phyloP scores from a whole-genome alignment of 148 eudicot species.

The Fagopyrum homotropicum region DNA sequence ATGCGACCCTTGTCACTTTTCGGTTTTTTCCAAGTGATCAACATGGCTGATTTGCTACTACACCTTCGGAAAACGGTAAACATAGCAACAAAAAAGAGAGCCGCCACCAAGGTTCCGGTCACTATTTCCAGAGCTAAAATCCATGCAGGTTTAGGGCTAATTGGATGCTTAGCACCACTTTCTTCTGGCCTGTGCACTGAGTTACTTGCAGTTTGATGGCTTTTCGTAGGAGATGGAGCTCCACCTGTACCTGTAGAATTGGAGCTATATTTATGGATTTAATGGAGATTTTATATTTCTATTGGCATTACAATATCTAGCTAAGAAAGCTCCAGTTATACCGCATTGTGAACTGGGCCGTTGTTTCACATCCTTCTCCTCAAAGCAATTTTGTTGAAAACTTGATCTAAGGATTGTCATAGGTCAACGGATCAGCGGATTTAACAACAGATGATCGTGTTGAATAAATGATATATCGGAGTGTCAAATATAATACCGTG shows the following conservation, averaged over 20 bases:
- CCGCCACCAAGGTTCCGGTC: constrained; percentile 68
- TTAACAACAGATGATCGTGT: not conserved
- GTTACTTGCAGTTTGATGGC: constrained; percentile 23
- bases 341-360: constrained; percentile 70
- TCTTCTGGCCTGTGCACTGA: constrained; percentile 22
- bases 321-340: constrained; percentile 20
- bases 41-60: constrained; percentile 52
- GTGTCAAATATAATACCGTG: constrained; percentile 39
- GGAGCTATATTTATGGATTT: not conserved
- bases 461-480: not conserved
- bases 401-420: constrained; percentile 36
- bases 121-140: constrained; percentile 68
- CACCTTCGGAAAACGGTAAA: constrained; percentile 43
- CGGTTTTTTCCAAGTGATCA: constrained; percentile 88
- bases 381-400: constrained; percentile 87
- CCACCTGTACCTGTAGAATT: constrained; percentile 52
- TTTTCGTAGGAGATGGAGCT: constrained; percentile 35
- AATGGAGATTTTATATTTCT: not conserved
- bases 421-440: not conserved
- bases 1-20: constrained; percentile 52
- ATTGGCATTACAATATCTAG: not conserved
- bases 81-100: constrained; percentile 42
- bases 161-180: constrained; percentile 30
- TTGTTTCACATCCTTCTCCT: constrained; percentile 56
- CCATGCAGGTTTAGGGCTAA: constrained; percentile 61